Conservation (phyloP, 2,329 filamentous ascomycete genomes). For the Esteya vermicola region DNA sequence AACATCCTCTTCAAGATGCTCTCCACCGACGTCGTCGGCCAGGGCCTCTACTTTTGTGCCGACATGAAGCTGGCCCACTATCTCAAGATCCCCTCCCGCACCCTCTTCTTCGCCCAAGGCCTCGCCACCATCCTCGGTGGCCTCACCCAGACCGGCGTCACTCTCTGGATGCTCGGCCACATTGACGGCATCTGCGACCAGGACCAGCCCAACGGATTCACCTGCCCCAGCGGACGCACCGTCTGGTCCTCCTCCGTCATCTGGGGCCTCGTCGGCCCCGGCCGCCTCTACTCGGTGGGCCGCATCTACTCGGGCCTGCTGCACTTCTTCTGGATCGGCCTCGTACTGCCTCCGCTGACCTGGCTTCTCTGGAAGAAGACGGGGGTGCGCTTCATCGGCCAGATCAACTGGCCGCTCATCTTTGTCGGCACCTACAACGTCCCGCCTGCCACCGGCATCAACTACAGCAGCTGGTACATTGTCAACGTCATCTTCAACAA, state of each 20-base stretch:
- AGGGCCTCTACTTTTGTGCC: conserved; percentile 29
- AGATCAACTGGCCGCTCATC: conserved; percentile 22
- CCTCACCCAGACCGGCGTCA: conserved; percentile 25
- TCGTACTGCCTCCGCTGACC: conserved; percentile 25
- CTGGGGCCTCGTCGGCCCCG: conserved; percentile 37
- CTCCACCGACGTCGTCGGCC: conserved; percentile 24
- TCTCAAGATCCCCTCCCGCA: conserved; percentile 32
- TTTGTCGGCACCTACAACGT: conserved; percentile 23
- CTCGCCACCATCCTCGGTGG: conserved; percentile 31
- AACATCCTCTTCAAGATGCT: conserved; percentile 31
- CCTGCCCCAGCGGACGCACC: conserved; percentile 33
- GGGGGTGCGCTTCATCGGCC: conserved; percentile 15
- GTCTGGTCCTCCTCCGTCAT: conserved; percentile 32
- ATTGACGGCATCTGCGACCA: conserved; percentile 25
- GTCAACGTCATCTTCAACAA: conserved; percentile 31
- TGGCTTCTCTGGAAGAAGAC: conserved; percentile 25
- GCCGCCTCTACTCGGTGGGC: conserved; percentile 29
- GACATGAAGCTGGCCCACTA: conserved; percentile 38
- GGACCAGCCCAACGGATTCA: conserved; percentile 28
- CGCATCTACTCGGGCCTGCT: conserved; percentile 30
- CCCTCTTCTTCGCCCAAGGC: conserved; percentile 31
- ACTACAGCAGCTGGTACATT: conserved; percentile 24
- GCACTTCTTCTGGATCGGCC: conserved; percentile 36
- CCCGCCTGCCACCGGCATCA: conserved; percentile 21
- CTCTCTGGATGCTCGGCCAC: conserved; percentile 20